phyloP scores from a whole-genome alignment of 495 filamentous ascomycete genomes.

The Lepidopterella palustris region DNA sequence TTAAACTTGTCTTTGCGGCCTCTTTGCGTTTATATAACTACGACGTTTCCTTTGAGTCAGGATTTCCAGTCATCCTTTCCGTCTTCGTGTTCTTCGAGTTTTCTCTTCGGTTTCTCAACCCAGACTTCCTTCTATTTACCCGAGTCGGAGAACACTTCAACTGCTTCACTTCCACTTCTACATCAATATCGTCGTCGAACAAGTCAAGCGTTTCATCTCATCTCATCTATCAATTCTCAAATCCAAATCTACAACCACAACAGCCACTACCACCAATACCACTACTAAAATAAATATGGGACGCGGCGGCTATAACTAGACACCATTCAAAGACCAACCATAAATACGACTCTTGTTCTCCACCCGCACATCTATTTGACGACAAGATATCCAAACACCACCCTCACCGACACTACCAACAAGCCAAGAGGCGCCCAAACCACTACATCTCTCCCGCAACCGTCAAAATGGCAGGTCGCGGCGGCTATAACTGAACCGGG shows the following conservation, averaged over 20 bases:
- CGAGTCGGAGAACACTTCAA: too few relatives aligned
- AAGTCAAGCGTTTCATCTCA: conserved; percentile 1
- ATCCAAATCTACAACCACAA: conserved; percentile 4
- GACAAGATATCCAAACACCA: not conserved
- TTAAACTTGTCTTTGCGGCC: not conserved
- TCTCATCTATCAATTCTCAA: conserved; percentile 2
- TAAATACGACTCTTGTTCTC: not conserved
- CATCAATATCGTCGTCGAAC: not conserved
- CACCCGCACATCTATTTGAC: not conserved
- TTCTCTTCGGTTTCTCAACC: not conserved
- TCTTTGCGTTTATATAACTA: not conserved
- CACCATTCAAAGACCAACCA: conserved; percentile 5
- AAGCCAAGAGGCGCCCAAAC: conserved; percentile 14
- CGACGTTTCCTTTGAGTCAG: not conserved
- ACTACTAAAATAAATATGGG: conserved; percentile 20
- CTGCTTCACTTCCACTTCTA: not conserved
- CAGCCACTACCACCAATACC: too few relatives aligned
- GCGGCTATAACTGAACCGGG: conserved; percentile 52
- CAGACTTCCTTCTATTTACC: too few relatives aligned
- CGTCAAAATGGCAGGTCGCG: conserved; percentile 47
- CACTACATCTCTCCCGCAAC: not conserved
- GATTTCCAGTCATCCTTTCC: conserved; percentile 23
- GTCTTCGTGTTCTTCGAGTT: conserved; percentile 1
- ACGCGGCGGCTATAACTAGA: conserved; percentile 29
- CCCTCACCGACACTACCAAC: not conserved